Percentiles rank a stretch among this genome's conserved stretches.
These are phyloP conservation scores for Cinnamomum chago DNA, from an alignment of 164 flowering plant genomes.

Conservation along the genomic window DNA sequence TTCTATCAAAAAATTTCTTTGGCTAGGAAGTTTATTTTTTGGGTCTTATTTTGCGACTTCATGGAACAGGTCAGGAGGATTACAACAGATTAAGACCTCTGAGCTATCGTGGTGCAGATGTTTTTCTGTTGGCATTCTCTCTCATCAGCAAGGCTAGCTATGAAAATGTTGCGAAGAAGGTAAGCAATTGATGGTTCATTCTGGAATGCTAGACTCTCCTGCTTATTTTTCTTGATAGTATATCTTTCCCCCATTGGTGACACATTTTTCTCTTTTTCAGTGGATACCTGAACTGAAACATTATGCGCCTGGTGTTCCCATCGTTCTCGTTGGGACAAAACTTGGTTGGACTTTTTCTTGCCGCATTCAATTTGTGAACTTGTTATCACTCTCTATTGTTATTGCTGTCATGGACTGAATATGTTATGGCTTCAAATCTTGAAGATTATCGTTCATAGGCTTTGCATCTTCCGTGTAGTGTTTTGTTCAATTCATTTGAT, in stretches of 20 bases:
- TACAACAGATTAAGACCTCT: conserved; percentile 88
- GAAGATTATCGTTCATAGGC: no score
- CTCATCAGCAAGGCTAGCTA: conserved; percentile 99
- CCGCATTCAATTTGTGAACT: neutral
- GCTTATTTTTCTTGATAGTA: neutral
- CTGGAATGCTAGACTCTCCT: neutral
- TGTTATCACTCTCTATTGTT: neutral
- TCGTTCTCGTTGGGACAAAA: conserved; percentile 95
- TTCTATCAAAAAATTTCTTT: neutral
- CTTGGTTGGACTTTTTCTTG: conserved; percentile 56
- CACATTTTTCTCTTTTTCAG: conserved; percentile 42
- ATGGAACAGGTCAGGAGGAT: conserved; percentile 79
- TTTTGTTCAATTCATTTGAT: neutral
- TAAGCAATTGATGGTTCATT: conserved; percentile 4
- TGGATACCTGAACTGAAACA: conserved; percentile 98
- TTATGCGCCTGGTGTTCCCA: conserved; percentile 97
- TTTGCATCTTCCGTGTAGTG: neutral
- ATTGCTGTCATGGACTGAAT: no score
- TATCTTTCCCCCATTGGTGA: neutral
- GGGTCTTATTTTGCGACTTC: neutral
- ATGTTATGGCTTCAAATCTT: no score
- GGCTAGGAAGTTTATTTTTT: neutral
- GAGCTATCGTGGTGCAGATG: conserved; percentile 97
- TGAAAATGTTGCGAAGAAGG: conserved; percentile 98
- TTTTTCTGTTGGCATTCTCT: conserved; percentile 86